phyloP scores from a whole-genome alignment of 108 stramenopile species.

The Epithemia pelagica region DNA sequence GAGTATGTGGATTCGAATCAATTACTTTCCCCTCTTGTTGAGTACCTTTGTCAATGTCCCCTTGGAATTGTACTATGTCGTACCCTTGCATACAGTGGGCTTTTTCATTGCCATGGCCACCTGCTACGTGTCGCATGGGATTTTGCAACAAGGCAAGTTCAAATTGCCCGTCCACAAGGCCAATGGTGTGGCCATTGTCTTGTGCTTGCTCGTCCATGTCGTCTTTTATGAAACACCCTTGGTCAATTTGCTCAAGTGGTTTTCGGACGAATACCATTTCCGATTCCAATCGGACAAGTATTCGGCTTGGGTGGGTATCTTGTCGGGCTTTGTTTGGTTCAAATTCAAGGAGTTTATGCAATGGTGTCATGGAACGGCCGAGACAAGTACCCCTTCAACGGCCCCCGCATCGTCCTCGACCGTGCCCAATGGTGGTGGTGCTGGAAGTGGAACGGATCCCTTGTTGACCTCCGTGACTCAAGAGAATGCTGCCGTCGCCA shows the following conservation, averaged over 20 bases:
- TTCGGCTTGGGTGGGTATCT: conserved; percentile 52
- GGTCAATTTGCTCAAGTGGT: conserved; percentile 38
- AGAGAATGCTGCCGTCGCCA: background rate
- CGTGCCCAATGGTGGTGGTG: background rate
- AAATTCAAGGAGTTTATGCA: conserved; percentile 47
- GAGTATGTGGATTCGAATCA: conserved; percentile 88
- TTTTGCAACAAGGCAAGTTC: conserved; percentile 16
- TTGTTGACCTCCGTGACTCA: background rate
- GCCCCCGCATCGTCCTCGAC: background rate
- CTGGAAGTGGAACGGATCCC: background rate
- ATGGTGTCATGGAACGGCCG: conserved; percentile 35
- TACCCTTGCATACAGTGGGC: conserved; percentile 84
- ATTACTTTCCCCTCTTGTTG: conserved; percentile 84
- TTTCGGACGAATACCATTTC: conserved; percentile 61
- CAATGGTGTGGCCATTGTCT: conserved; percentile 28
- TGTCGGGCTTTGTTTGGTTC: conserved; percentile 45
- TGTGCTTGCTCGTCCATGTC: conserved; percentile 44
- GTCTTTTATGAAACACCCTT: conserved; percentile 57
- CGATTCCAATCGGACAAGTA: conserved; percentile 70
- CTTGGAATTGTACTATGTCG: conserved; percentile 91
- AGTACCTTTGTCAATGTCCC: conserved; percentile 67
- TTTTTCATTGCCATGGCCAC: conserved; percentile 67
- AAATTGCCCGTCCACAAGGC: conserved; percentile 23
- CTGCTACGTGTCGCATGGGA: conserved; percentile 30
- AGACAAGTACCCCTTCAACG: conserved; percentile 12